Evolutionary conservation across 2,329 filamentous ascomycete species (phyloP).

Genomic region (Chlorencoelia australis): DNA sequence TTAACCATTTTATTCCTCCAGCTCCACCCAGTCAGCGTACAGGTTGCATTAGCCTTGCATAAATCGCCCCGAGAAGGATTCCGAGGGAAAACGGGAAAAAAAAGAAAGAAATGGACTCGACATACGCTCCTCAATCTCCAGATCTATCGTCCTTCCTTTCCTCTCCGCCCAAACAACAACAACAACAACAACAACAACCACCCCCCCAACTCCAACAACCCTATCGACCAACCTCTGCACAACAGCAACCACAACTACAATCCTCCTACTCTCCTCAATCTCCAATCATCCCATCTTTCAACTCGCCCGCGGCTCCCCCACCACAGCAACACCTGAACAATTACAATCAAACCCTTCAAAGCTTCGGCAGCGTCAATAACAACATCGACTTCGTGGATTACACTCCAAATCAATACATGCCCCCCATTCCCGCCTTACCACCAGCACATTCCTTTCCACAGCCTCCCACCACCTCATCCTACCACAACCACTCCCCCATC

Average conservation of each 20-base stretch:
- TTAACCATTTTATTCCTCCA: no score
- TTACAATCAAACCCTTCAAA: background rate
- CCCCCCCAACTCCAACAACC: background rate
- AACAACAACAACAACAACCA: conserved; percentile 19
- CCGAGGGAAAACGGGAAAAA: conserved; percentile 5
- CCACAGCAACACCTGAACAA: conserved; percentile 5
- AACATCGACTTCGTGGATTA: conserved; percentile 11
- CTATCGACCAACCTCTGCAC: conserved; percentile 1
- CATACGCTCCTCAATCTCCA: conserved; percentile 27
- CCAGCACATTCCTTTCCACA: conserved; percentile 15
- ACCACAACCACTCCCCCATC: conserved; percentile 3
- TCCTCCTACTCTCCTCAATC: conserved; percentile 21
- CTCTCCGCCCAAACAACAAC: conserved; percentile 17
- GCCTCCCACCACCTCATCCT: background rate
- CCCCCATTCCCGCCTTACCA: conserved; percentile 22
- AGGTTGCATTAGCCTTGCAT: conserved; percentile 22
- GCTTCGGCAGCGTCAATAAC: background rate
- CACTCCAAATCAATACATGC: conserved; percentile 17
- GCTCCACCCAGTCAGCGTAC: no score
- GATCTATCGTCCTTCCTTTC: conserved; percentile 25
- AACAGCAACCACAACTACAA: conserved; percentile 8
- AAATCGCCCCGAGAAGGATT: conserved; percentile 5
- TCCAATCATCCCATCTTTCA: conserved; percentile 18
- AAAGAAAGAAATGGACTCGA: conserved; percentile 18
- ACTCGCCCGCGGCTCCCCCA: conserved; percentile 2